Evolutionary conservation across 495 filamentous ascomycete genomes (phyloP), one percentile per base, ranked within the genome.

Genomic region (Talaromyces proteolyticus): DNA sequence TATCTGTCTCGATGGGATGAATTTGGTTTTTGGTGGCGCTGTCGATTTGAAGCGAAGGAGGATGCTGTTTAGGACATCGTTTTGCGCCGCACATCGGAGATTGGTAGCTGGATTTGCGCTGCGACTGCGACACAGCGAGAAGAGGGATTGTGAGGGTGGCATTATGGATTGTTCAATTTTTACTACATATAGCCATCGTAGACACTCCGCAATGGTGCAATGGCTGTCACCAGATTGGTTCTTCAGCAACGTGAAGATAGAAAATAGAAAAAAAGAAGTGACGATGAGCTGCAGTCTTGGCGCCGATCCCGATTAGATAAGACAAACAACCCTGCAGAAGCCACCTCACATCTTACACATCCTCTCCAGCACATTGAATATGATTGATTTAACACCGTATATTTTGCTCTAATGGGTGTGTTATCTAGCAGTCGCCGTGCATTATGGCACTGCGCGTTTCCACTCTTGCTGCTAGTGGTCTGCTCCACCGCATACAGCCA

Each of bases 401-500:
- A 17, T 19, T 21, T 16, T 19, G 17, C 12, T 6, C 17, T 40
- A 36, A 20, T 20, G 20, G 14, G n/a, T n/a, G n/a, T 18, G 6
- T 18, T 21, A 14, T 41, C 38, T 17, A 41, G 38, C 38, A 41
- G 38, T 6, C 6, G 36, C 46, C 46, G 12, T 41, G 22, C 47
- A 7, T 17, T 49, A 17, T 49, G 47, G 47, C 47, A 20, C 34
- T 37, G 24, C 17, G 10, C 40, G 22, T 18, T 49, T 36, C 40
- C 47, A 22, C 37, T 72, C 3, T 42, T 67, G 0, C 51, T 54
- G 19, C 47, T 71, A 6, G 43, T 72, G n/a, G 26, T 53, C 22
- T 59, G 58, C 2, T 55, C 53, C 18, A 51, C 65, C 26, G 86
- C 85, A 52, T 95, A 94, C 72, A 81, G 82, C 26, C 69, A 75